Evolutionary conservation across 2,329 filamentous ascomycete genomes (phyloP).

Genomic region (Phaeosphaeriaceae sp.): DNA sequence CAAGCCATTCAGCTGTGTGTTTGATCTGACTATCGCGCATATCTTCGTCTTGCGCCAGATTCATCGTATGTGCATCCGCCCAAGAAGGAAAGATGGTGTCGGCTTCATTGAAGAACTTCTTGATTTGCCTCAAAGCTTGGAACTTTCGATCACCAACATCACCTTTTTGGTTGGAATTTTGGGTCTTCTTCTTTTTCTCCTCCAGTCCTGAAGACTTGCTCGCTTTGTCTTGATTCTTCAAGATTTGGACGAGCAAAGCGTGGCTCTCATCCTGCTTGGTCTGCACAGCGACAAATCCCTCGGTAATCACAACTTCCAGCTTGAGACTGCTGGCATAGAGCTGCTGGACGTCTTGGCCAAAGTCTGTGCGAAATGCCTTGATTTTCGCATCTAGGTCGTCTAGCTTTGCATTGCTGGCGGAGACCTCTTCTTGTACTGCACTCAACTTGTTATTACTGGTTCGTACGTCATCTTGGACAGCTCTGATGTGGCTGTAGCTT

Average conservation of each 20-base stretch:
- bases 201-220: background rate
- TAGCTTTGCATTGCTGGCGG: constrained; percentile 2
- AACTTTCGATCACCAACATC: background rate
- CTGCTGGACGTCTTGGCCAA: background rate
- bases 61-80: background rate
- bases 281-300: background rate
- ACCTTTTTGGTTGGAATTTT: background rate
- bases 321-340: background rate
- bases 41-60: background rate
- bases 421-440: constrained; percentile 3
- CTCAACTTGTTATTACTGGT: background rate
- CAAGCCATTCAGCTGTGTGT: background rate
- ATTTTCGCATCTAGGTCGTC: background rate
- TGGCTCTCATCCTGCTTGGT: background rate
- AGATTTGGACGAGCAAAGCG: background rate
- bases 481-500: constrained; percentile 11
- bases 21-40: background rate
- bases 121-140: background rate
- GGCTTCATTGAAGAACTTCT: background rate
- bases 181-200: background rate
- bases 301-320: background rate
- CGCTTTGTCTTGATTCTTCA: background rate
- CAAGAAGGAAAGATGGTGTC: background rate
- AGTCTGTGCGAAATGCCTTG: background rate
- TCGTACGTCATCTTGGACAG: background rate